Evolutionary conservation across 495 filamentous ascomycete genomes (phyloP), one percentile per base, ranked within the genome.

Genomic region (Talaromyces ruber): DNA sequence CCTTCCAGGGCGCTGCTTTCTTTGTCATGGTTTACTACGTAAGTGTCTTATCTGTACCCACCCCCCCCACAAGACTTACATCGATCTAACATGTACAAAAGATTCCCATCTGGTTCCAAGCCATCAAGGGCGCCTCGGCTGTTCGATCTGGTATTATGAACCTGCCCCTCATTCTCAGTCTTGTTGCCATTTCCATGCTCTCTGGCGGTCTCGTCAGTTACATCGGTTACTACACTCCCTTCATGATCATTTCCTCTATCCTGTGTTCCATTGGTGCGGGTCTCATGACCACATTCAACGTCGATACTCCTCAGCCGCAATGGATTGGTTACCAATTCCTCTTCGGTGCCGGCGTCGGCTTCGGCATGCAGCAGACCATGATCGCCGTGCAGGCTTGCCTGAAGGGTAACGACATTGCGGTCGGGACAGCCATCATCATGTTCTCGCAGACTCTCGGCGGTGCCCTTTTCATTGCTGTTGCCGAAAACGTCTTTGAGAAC

Each of bases 21-120:
- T 83, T 93, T 60, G 72, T 88, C n/a, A 71, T 85, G 2, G 71
- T 86, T 21, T 91, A 86, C 70, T 77, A 76, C 61, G 76, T 77
- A 56, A 63, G 69, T 68, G 7, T 32, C n/a, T n/a, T n/a, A n/a
- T n/a, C n/a, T n/a, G n/a, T n/a, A n/a, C n/a, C n/a, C n/a, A n/a
- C n/a, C n/a, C n/a, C n/a, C n/a, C n/a, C n/a, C n/a, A n/a, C n/a
- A n/a, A n/a, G n/a, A n/a, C n/a, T n/a, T n/a, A n/a, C n/a, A n/a
- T n/a, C n/a, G n/a, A n/a, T n/a, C n/a, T n/a, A n/a, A n/a, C n/a
- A n/a, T n/a, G n/a, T n/a, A n/a, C n/a, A n/a, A n/a, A n/a, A 58
- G 62, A 73, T 96, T 21, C 91, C 92, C 0, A 88, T 93, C 65
- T 97, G 88, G 88, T 95, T 97, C 79, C 92, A 97, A 67, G 84